phyloP scores from a whole-genome alignment of 2,329 filamentous ascomycete genomes.

The Xylariaceae sp. region DNA sequence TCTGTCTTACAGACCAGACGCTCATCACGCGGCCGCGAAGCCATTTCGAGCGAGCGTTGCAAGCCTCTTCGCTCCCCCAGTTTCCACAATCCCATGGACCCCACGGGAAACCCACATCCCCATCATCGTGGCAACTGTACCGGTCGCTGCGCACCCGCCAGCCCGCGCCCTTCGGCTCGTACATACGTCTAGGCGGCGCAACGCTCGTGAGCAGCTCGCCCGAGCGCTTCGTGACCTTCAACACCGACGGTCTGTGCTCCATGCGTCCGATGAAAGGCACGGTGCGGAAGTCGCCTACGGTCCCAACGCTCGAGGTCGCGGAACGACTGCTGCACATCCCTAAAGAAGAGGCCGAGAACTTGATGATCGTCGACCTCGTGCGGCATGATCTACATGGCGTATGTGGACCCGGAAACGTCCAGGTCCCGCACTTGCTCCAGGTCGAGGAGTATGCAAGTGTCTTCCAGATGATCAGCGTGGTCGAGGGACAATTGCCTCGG shows the following conservation, averaged over 20 bases:
- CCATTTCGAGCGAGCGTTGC: slow-evolving; percentile 48
- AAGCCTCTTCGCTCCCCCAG: slow-evolving; percentile 55
- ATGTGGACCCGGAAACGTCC: slow-evolving; percentile 74
- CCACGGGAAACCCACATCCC: slow-evolving; percentile 39
- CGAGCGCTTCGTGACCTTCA: slow-evolving; percentile 79
- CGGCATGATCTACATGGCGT: slow-evolving; percentile 90
- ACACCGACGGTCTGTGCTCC: slow-evolving; percentile 63
- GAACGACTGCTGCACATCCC: slow-evolving; percentile 74
- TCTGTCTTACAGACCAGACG: slow-evolving; percentile 81
- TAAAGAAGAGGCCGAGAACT: slow-evolving; percentile 93
- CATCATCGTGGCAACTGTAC: slow-evolving; percentile 72
- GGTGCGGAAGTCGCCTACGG: slow-evolving; percentile 71
- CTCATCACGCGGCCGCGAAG: slow-evolving; percentile 56
- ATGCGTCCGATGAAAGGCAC: slow-evolving; percentile 98
- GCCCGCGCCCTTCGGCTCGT: slow-evolving; percentile 85
- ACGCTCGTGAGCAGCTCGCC: slow-evolving; percentile 85
- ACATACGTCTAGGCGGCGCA: slow-evolving; percentile 70
- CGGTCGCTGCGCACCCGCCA: slow-evolving; percentile 72
- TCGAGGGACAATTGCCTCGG: slow-evolving; percentile 69
- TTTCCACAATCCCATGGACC: too few relatives aligned
- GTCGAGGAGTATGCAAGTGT: slow-evolving; percentile 92
- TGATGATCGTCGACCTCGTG: slow-evolving; percentile 98
- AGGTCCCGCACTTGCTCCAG: slow-evolving; percentile 77
- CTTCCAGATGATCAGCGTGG: slow-evolving; percentile 88
- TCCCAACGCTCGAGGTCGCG: slow-evolving; percentile 73